These are phyloP conservation scores for Neonothopanus nambi DNA, from an alignment of 1,284 basidiomycete species.

Conservation along the genomic window DNA sequence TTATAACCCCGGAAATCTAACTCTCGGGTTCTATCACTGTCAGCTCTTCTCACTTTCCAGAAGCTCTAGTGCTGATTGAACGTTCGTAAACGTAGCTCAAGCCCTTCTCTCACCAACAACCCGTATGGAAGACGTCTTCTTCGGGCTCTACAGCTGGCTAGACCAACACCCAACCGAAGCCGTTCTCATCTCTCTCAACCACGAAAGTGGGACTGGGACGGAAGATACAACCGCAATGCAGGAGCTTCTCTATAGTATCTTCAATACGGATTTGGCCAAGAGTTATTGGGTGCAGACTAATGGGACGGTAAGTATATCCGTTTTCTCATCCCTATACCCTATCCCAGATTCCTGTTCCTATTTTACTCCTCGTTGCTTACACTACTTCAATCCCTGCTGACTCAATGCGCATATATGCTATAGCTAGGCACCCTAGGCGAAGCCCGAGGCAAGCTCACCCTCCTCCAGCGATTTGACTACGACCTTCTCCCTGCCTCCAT, in stretches of 20 bases:
- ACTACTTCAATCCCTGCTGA: neutral
- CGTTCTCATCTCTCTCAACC: constrained; percentile 43
- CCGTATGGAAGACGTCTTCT: constrained; percentile 43
- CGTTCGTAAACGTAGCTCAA: constrained; percentile 24
- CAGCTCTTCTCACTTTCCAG: constrained; percentile 2
- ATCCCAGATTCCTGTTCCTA: neutral
- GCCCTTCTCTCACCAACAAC: constrained; percentile 44
- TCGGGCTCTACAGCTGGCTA: constrained; percentile 45
- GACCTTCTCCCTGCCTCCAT: constrained; percentile 34
- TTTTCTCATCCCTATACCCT: constrained; percentile 19
- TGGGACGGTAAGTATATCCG: constrained; percentile 29
- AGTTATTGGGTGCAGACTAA: constrained; percentile 39
- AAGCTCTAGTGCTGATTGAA: too few species aligned
- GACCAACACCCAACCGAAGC: constrained; percentile 45
- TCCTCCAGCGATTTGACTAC: constrained; percentile 43
- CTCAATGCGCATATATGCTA: neutral
- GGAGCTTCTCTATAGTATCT: constrained; percentile 33
- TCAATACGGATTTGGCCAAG: constrained; percentile 33
- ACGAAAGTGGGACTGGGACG: constrained; percentile 40
- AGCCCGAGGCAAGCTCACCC: constrained; percentile 45
- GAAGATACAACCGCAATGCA: constrained; percentile 36
- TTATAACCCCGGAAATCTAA: constrained; percentile 47
- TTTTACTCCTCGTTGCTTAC: neutral
- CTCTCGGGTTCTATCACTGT: constrained; percentile 48
- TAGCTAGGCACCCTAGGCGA: constrained; percentile 39